Evolutionary conservation across 1,284 basidiomycete genomes (phyloP), one percentile per base, ranked within the genome.

Genomic region (Salmacisia buchloeana): DNA sequence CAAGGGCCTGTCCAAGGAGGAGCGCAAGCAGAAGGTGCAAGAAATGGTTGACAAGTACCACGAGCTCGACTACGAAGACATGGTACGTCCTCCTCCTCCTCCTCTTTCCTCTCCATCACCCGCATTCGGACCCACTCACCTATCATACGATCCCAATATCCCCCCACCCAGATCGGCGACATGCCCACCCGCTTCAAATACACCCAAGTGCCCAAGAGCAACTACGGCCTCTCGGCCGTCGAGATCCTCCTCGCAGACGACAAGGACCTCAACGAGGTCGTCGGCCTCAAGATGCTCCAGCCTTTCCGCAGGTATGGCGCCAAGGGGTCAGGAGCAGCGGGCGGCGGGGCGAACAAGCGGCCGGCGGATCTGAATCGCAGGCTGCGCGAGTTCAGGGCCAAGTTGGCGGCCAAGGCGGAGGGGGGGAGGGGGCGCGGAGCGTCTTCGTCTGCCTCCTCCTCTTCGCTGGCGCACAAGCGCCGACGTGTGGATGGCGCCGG

Each of bases 121-220:
- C 25, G 25, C 46, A 27, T 10, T 27, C 31, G 10, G 25, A 27
- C 7, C 27, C 25, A 54, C 18, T 9, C 13, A 23, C 9, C 43
- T 27, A 15, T 15, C 7, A 54, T 21, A 58, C 25, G 15, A 7
- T 9, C 25, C 18, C 23, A 12, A 7, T 35, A 62, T 66, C 58
- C 36, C 34, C 46, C 56, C 29, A 29, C 58, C 38, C 74, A 92
- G 90, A 88, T 94, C 65, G 94, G 89, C 5, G 92, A 89, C 78
- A 82, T 92, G 71, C 88, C 92, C 1, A 97, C 94, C 0, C 88
- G 92, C 13, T 99, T 98, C 86, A 89, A 91, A 78, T 99, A 99
- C 79, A 84, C 87, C 6, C 84, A 87, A 52, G 87, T 92, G 13
- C 82, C 86, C 35, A 81, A 88, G 0, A 84, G 89, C 63, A 81